phyloP scores from a whole-genome alignment of 306 rosid genomes.

The Dryas alaskensis region DNA sequence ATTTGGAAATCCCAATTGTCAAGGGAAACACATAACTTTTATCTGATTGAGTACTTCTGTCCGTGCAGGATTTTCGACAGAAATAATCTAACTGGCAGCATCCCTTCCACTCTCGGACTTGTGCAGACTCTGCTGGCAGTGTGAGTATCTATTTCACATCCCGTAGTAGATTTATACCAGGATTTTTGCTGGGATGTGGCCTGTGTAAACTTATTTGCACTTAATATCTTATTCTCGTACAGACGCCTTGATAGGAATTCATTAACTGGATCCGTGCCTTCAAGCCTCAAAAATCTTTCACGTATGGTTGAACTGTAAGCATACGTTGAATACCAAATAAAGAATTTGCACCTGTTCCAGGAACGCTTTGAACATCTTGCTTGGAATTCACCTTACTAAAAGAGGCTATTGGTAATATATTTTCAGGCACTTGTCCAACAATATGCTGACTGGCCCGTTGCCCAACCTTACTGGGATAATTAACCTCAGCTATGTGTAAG shows the following conservation, averaged over 20 bases:
- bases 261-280: constrained; percentile 47
- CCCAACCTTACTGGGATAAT: constrained; percentile 54
- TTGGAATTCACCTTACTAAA: constrained; percentile 2
- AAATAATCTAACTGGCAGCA: constrained; percentile 47
- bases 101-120: constrained; percentile 59
- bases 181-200: neutral
- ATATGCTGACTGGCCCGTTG: constrained; percentile 47
- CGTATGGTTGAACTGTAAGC: constrained; percentile 45
- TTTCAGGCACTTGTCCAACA: constrained; percentile 60
- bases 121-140: constrained; percentile 46
- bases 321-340: neutral
- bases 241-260: constrained; percentile 55
- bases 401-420: constrained; percentile 8
- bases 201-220: neutral
- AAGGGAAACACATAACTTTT: neutral
- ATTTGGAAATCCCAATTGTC: neutral
- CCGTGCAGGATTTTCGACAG: constrained; percentile 56
- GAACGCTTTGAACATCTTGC: neutral
- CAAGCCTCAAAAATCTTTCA: constrained; percentile 44
- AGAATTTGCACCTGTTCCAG: neutral
- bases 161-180: constrained; percentile 10
- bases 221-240: constrained; percentile 23
- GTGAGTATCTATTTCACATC: constrained; percentile 52
- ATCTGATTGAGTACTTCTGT: neutral
- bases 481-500: constrained; percentile 49